Evolutionary conservation across 139 green algal genomes (phyloP).

Genomic region (Parachlorella kessleri): DNA sequence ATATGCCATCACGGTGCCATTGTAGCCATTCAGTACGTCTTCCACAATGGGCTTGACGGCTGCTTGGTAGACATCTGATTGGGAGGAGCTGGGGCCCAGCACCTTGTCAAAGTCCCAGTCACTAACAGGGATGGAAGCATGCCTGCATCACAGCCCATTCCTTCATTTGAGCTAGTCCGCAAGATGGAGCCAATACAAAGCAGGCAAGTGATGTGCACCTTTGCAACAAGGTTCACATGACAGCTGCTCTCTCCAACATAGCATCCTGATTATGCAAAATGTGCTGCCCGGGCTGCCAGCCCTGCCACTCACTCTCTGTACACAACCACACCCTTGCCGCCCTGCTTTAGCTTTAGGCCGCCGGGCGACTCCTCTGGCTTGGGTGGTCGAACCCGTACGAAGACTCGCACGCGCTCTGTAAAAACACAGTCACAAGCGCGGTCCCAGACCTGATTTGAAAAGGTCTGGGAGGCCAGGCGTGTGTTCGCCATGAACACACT

Average conservation of each 20-base stretch:
- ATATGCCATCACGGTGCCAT: constrained; percentile 86
- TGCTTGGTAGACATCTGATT: constrained; percentile 74
- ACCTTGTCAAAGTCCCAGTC: constrained; percentile 62
- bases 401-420: constrained; percentile 55
- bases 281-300: too few relatives aligned
- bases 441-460: too few relatives aligned
- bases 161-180: neutral
- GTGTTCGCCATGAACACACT: too few relatives aligned
- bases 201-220: neutral
- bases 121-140: constrained; percentile 8
- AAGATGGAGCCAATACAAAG: neutral
- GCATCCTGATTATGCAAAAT: neutral
- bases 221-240: neutral
- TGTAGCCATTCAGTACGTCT: constrained; percentile 83
- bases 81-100: constrained; percentile 50
- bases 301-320: constrained; percentile 1
- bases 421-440: too few relatives aligned
- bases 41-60: constrained; percentile 65
- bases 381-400: constrained; percentile 44
- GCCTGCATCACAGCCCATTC: too few relatives aligned
- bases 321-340: constrained; percentile 25
- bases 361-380: constrained; percentile 36
- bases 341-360: constrained; percentile 13
- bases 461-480: too few relatives aligned
- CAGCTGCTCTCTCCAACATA: neutral